These are phyloP conservation scores for Tulasnella sp. DNA, from an alignment of 768 basidiomycete species.

Conservation along the genomic window DNA sequence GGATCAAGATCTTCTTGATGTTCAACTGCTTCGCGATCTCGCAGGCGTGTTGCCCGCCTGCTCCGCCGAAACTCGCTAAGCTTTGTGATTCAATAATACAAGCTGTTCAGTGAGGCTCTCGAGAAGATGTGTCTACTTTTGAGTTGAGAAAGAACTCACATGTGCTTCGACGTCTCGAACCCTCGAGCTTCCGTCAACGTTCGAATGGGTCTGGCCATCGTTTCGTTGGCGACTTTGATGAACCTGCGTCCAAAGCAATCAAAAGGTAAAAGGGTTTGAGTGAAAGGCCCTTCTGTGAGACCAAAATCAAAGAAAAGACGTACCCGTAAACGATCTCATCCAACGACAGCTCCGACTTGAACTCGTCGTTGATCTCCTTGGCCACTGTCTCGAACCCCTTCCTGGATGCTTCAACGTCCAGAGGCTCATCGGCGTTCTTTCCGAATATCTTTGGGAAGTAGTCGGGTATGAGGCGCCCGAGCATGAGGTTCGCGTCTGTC, in stretches of 20 bases:
- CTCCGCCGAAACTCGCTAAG: conserved; percentile 78
- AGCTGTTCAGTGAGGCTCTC: not conserved
- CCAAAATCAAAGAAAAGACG: conserved; percentile 21
- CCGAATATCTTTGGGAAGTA: conserved; percentile 96
- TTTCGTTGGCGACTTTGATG: conserved; percentile 94
- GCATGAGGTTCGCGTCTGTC: conserved; percentile 84
- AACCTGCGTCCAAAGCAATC: conserved; percentile 39
- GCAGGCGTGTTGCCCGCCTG: conserved; percentile 87
- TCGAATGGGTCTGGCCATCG: conserved; percentile 89
- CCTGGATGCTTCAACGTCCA: conserved; percentile 63
- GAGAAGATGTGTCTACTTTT: not conserved
- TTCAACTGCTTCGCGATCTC: conserved; percentile 81
- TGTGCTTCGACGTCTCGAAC: conserved; percentile 67
- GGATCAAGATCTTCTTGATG: conserved; percentile 79
- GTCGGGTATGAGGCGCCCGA: conserved; percentile 79
- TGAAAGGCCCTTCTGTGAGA: too few species aligned
- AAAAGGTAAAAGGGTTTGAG: not conserved
- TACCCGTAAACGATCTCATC: conserved; percentile 89
- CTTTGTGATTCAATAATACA: conserved; percentile 31
- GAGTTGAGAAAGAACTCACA: conserved; percentile 30
- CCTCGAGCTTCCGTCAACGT: conserved; percentile 84
- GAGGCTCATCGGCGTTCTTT: conserved; percentile 69
- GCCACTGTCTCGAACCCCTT: conserved; percentile 56
- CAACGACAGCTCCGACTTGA: conserved; percentile 42
- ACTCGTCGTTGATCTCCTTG: conserved; percentile 50